Evolutionary conservation across 140 eudicot species (phyloP), one percentile per base, ranked within the genome.

Genomic region (Senecio squalidus): DNA sequence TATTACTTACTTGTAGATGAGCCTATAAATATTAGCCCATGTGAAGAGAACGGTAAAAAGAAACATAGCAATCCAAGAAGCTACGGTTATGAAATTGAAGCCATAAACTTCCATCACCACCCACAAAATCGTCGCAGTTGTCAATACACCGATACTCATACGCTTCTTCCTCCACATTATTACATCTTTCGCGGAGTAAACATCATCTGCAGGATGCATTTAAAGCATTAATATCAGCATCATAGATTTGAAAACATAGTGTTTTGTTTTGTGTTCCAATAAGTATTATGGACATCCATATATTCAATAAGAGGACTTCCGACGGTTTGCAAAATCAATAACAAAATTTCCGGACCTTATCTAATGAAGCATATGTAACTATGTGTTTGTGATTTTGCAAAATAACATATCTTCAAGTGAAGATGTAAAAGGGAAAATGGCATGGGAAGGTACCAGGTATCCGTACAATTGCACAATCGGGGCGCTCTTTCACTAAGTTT

Each of bases 81-180:
- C 71, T 1, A 85, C 59, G 1, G 93, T 69, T 52, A 85, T 18
- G 76, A 78, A 80, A 52, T 74, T 85, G 62, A 69, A 89, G 4
- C 62, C 21, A 48, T 89, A 89, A n/a, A 89, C 51, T 31, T 82
- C 76, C 72, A 89, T 77, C 47, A 73, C 65, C 46, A 56, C 76
- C 84, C 88, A 89, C 2, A 58, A 7, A 0, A 70, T 72, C 9
- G 95, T 89, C 2, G 85, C 76, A 29, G 34, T 76, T 2, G 71
- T 10, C 2, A 89, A 24, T 18, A 85, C 65, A n/a, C 64, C 44
- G 1, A 74, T 10, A 13, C 84, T 80, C 34, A 75, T 16, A 0
- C 33, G 50, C 69, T 75, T 85, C 52, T 58, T 82, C 72, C 85
- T 71, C 97, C 97, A 85, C 56, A 77, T 53, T 5, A 60, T 64